These are phyloP conservation scores for Colletotrichum costaricense DNA, from an alignment of 2,329 filamentous ascomycete species.

Conservation along the genomic window DNA sequence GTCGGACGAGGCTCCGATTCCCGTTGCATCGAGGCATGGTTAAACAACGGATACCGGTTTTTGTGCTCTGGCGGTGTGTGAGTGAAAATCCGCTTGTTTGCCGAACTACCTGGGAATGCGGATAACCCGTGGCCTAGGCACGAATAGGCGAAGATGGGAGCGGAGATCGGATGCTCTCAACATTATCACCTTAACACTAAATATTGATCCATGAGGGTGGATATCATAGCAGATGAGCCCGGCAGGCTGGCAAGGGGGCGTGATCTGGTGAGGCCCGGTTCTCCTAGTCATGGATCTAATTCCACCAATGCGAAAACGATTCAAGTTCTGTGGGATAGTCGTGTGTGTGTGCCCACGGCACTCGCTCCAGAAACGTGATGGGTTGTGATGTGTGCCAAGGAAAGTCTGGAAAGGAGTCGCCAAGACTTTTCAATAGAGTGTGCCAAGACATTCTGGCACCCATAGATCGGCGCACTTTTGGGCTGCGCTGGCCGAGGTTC, in stretches of 20 bases:
- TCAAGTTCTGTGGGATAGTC: neutral
- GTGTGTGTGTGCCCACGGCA: neutral
- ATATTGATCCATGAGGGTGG: neutral
- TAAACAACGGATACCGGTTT: neutral
- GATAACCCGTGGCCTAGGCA: neutral
- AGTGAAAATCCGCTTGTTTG: neutral
- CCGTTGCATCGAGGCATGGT: neutral
- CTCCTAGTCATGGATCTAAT: neutral
- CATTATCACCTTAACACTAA: neutral
- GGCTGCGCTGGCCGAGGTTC: neutral
- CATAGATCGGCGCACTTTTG: constrained; percentile 14
- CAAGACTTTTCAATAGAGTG: constrained; percentile 5
- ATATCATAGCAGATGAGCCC: neutral
- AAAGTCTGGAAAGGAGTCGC: constrained; percentile 27
- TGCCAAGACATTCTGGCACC: constrained; percentile 13
- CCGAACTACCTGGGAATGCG: neutral
- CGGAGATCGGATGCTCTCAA: neutral
- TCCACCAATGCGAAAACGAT: constrained; percentile 17
- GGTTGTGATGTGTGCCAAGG: constrained; percentile 6
- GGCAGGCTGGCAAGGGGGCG: constrained; percentile 10
- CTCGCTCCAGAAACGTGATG: constrained; percentile 11
- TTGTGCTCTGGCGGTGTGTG: constrained; percentile 6
- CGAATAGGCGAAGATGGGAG: neutral
- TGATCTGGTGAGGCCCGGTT: neutral
- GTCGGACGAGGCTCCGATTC: neutral